Conservation (phyloP, 345 rosid genomes). For the Ailanthus altissimus region DNA sequence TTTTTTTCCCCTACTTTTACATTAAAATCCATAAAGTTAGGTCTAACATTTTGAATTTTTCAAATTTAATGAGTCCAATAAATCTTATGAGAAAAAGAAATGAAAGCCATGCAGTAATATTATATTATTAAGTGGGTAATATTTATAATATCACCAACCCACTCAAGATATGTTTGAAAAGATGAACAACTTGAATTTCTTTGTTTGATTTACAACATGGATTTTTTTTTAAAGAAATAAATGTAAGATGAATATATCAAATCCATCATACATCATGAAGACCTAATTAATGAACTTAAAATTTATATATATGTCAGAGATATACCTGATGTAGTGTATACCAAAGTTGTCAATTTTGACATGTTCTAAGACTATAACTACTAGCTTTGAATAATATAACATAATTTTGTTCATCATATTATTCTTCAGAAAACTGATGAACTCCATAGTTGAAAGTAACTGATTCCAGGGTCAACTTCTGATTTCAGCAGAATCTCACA, state of each 20-base stretch:
- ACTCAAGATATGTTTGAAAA: neutral
- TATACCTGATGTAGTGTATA: neutral
- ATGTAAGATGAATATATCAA: slow-evolving; percentile 1
- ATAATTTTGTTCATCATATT: neutral
- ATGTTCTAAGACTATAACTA: neutral
- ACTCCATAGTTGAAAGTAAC: slow-evolving; percentile 11
- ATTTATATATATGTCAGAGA: neutral
- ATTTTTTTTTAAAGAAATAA: neutral
- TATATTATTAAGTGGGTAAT: neutral
- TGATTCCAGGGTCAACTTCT: slow-evolving; percentile 17
- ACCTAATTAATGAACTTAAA: neutral
- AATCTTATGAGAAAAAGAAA: too few species aligned
- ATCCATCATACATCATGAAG: slow-evolving; percentile 15
- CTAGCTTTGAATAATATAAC: neutral
- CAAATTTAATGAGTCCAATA: neutral
- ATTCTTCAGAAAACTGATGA: slow-evolving; percentile 4
- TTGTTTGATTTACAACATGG: neutral
- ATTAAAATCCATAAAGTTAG: neutral
- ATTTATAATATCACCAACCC: neutral
- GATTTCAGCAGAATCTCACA: slow-evolving; percentile 11
- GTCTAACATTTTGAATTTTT: neutral
- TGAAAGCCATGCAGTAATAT: neutral
- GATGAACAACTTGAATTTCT: neutral
- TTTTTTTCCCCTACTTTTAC: neutral
- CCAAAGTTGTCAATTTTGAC: slow-evolving; percentile 16